Evolutionary conservation across 192 early-diverging fungal genomes (phyloP).

Genomic region (Linnemannia schmuckeri): DNA sequence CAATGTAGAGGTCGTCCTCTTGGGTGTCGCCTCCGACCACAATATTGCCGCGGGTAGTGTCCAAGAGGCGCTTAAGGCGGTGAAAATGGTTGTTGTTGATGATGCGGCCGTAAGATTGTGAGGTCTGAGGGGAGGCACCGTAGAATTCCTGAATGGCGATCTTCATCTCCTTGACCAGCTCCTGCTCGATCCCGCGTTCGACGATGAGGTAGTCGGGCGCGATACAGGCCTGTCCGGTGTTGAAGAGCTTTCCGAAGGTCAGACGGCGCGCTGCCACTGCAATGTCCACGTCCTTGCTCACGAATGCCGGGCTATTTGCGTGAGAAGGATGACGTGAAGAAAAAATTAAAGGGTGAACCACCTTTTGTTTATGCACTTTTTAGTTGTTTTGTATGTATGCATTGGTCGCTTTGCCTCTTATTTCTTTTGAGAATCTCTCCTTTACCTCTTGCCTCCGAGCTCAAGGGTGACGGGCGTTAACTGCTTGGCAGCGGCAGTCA

Average conservation of each 20-base stretch:
- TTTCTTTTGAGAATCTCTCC: not conserved
- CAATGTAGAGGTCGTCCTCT: constrained; percentile 76
- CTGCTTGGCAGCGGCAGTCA: constrained; percentile 86
- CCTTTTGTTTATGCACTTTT: not conserved
- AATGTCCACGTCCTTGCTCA: constrained; percentile 77
- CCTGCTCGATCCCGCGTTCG: constrained; percentile 57
- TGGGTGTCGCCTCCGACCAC: constrained; percentile 74
- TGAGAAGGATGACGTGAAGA: not conserved
- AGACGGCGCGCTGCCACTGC: constrained; percentile 76
- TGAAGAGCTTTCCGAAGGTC: constrained; percentile 85
- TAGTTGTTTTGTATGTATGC: not conserved
- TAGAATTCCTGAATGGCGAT: constrained; percentile 56
- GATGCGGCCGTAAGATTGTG: constrained; percentile 70
- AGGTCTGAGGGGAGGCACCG: constrained; percentile 55
- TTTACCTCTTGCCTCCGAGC: constrained; percentile 90
- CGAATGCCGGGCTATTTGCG: constrained; percentile 67
- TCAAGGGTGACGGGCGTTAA: constrained; percentile 93
- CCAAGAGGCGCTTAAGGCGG: constrained; percentile 68
- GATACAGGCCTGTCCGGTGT: constrained; percentile 91
- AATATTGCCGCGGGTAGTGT: constrained; percentile 64
- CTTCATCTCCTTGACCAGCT: constrained; percentile 65
- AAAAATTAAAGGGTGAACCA: not conserved
- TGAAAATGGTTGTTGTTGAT: constrained; percentile 72
- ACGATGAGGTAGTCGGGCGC: constrained; percentile 82
- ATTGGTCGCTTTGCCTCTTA: not conserved